Conservation (phyloP, 148 eudicot species). For the Amaranthus palmeri region DNA sequence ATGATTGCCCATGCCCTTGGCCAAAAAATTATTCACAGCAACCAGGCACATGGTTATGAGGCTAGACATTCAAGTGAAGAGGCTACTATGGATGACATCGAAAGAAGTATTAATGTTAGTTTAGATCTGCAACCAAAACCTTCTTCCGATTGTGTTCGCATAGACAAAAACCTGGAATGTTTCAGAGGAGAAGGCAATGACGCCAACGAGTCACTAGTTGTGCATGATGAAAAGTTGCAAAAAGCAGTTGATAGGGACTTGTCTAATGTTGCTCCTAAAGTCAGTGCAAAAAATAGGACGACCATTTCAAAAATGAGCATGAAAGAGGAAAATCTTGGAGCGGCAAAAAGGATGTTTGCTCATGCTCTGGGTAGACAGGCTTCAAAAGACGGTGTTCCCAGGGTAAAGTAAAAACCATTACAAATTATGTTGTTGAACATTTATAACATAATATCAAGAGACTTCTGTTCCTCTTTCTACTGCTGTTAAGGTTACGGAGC, state of each 20-base stretch:
- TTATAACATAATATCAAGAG: not conserved
- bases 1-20: conserved; percentile 98
- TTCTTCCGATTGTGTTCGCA: not conserved
- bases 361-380: conserved; percentile 63
- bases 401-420: conserved; percentile 25
- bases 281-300: conserved; percentile 28
- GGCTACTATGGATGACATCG: conserved; percentile 23
- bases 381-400: conserved; percentile 30
- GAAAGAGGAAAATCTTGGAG: conserved; percentile 71
- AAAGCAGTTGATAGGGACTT: conserved; percentile 20
- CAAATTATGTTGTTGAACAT: not conserved
- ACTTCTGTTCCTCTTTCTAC: not conserved
- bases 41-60: conserved; percentile 17
- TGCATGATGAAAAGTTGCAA: conserved; percentile 8
- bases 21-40: conserved; percentile 40
- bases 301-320: conserved; percentile 27
- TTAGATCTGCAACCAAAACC: conserved; percentile 22
- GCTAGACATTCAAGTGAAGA: conserved; percentile 13
- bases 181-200: conserved; percentile 16
- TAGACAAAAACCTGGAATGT: conserved; percentile 8
- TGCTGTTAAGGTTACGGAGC: not conserved
- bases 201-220: conserved; percentile 6
- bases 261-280: conserved; percentile 16
- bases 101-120: conserved; percentile 21
- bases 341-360: conserved; percentile 94